These are phyloP conservation scores for Phytophthora lateralis DNA, from an alignment of 352 stramenopile species.

Conservation along the genomic window DNA sequence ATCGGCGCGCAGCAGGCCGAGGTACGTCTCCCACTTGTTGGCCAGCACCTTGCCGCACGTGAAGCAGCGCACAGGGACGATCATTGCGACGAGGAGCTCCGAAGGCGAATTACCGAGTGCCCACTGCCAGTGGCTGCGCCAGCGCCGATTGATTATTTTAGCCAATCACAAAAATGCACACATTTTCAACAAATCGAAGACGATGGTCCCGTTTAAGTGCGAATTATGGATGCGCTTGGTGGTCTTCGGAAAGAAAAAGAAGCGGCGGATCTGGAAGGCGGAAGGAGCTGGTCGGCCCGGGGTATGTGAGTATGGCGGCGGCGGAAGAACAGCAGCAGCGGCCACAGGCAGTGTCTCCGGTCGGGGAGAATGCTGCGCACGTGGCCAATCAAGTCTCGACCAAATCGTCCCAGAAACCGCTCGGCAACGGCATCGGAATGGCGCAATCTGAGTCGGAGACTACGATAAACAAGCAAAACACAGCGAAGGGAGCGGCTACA, in stretches of 20 bases:
- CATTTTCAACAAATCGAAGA: slow-evolving; percentile 22
- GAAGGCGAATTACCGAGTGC: slow-evolving; percentile 27
- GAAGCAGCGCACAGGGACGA: slow-evolving; percentile 99
- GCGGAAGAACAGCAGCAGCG: slow-evolving; percentile 23
- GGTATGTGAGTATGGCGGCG: slow-evolving; percentile 33
- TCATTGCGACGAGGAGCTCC: slow-evolving; percentile 78
- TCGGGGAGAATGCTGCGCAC: slow-evolving; percentile 19
- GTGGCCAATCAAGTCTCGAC: slow-evolving; percentile 17
- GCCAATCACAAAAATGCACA: slow-evolving; percentile 12
- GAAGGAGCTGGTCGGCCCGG: neutral
- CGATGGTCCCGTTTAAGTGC: slow-evolving; percentile 9
- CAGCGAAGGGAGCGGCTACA: neutral
- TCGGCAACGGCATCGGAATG: slow-evolving; percentile 14
- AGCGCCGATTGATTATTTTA: neutral
- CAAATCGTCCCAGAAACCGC: slow-evolving; percentile 15
- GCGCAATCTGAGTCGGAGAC: slow-evolving; percentile 1
- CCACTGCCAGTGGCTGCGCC: slow-evolving; percentile 14
- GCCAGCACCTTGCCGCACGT: slow-evolving; percentile 99
- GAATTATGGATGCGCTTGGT: neutral
- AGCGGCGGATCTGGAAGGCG: slow-evolving; percentile 6
- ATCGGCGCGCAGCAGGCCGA: slow-evolving; percentile 96
- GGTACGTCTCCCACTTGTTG: slow-evolving; percentile 99
- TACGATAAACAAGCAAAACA: slow-evolving; percentile 13
- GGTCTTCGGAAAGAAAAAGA: slow-evolving; percentile 18
- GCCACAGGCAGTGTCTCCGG: neutral